Percentiles rank a stretch among this genome's conserved stretches.
These are phyloP conservation scores for Neurospora discreta DNA, from an alignment of 495 filamentous ascomycete species.

Conservation along the genomic window DNA sequence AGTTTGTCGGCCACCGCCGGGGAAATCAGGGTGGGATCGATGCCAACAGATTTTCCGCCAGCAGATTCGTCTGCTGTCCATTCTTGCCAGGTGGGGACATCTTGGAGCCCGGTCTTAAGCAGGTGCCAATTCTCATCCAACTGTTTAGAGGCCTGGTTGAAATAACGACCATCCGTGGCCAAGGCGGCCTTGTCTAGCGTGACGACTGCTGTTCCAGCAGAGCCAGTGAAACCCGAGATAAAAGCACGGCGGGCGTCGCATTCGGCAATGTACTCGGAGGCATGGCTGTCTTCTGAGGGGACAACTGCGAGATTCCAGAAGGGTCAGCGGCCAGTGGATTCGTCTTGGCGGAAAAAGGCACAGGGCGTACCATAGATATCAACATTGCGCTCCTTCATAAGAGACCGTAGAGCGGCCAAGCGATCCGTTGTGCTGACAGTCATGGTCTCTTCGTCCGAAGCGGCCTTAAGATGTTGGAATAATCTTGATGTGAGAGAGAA, in stretches of 20 bases:
- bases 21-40: conserved; percentile 84
- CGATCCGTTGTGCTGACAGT: conserved; percentile 73
- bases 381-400: conserved; percentile 81
- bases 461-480: background rate
- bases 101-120: conserved; percentile 83
- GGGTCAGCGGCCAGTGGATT: conserved; percentile 4
- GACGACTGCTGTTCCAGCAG: conserved; percentile 84
- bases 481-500: background rate
- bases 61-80: conserved; percentile 84
- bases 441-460: conserved; percentile 53
- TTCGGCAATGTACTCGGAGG: conserved; percentile 93
- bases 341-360: background rate
- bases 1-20: conserved; percentile 79
- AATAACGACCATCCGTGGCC: conserved; percentile 94
- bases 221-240: conserved; percentile 91
- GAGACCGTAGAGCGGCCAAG: conserved; percentile 60
- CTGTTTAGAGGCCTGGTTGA: conserved; percentile 92
- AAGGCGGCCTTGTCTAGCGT: conserved; percentile 79
- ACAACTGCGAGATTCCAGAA: conserved; percentile 49
- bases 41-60: conserved; percentile 76
- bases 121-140: conserved; percentile 87
- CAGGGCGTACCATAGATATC: conserved; percentile 82
- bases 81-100: conserved; percentile 96
- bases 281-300: conserved; percentile 94
- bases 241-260: conserved; percentile 88